A percentile compares a stretch with the other conserved stretches of the same genome.
Conservation (phyloP, 225 moss, liverwort and hornwort genomes). For the Thuidium tamariscinum region DNA sequence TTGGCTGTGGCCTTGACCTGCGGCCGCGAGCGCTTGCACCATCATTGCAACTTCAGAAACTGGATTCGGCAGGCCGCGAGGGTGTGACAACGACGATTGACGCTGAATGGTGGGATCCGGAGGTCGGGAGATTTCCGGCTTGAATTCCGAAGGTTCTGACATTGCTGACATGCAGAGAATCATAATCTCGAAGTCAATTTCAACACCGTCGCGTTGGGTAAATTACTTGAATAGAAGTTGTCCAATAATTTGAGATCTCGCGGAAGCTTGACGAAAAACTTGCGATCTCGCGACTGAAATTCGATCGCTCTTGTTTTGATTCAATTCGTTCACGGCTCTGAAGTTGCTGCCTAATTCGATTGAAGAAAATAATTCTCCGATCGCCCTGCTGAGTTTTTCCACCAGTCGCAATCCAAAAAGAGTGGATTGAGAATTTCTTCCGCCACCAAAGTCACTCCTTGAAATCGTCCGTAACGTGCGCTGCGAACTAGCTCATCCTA, state of each 20-base stretch:
- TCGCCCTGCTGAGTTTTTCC: not conserved
- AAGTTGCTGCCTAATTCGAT: not conserved
- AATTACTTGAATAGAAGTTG: not conserved
- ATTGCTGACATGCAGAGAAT: constrained; percentile 5
- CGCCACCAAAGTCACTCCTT: not conserved
- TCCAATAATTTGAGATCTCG: not conserved
- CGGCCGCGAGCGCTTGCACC: constrained; percentile 32
- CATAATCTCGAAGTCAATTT: not conserved
- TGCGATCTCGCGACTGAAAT: not conserved
- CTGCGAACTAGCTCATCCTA: not conserved
- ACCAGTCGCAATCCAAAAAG: not conserved
- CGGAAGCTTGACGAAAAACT: not conserved
- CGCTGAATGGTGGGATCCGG: not conserved
- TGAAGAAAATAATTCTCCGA: not conserved
- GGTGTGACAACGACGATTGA: not conserved
- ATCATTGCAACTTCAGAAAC: constrained; percentile 22
- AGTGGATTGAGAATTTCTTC: not conserved
- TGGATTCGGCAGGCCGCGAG: constrained; percentile 17
- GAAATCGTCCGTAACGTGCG: not conserved
- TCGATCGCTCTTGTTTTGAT: not conserved
- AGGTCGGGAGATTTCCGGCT: not conserved
- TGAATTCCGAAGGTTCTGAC: constrained; percentile 1
- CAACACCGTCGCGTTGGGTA: not conserved
- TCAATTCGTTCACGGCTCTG: not conserved
- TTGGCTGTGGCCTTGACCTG: not conserved